Evolutionary conservation across 2,329 filamentous ascomycete species (phyloP), one percentile per base, ranked within the genome.

Genomic region (Ophiocordyceps robertsii): DNA sequence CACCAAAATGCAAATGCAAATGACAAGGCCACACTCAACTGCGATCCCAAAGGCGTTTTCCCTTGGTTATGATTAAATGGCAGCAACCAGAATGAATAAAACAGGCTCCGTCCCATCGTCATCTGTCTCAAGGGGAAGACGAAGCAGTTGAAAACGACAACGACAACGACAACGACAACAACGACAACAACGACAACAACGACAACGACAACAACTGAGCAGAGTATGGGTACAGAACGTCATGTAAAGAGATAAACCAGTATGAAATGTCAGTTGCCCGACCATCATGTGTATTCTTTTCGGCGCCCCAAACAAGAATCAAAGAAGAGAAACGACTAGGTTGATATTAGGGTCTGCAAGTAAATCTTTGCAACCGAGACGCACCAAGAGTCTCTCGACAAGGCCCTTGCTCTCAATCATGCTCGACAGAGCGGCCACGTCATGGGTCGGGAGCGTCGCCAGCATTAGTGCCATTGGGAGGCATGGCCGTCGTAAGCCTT

Each of bases 401-500:
- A n/a, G 12, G 6, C 12, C 12, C 31, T 32, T 32, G 6, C 13
- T n/a, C 31, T n/a, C 11, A 11, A 32, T 13, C 31, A 32, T 32
- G 31, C 31, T 6, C 31, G 31, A n/a, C 12, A 32, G n/a, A 32
- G 6, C n/a, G 12, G 31, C n/a, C 5, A 32, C 2, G n/a, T 10
- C 12, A 32, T 32, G 31, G 11, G 12, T 32, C 31, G 31, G 12
- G 31, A 33, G n/a, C 31, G 12, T 36, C 33, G 12, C 12, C n/a
- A 32, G n/a, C n/a, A n/a, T 32, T 24, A 39, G 30, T 43, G 31
- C 42, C 42, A 43, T 11, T 44, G 40, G 21, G 33, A 40, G 44
- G 36, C 40, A 30, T 50, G 43, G 17, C 47, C 45, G 24, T 53
- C 51, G 31, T 47, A 51, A 32, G 44, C 40, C 38, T 53, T 55